Percentiles rank a stretch among this genome's conserved stretches.
These are phyloP conservation scores for Candida sojae DNA, from an alignment of 1,139 yeast species.

Conservation along the genomic window DNA sequence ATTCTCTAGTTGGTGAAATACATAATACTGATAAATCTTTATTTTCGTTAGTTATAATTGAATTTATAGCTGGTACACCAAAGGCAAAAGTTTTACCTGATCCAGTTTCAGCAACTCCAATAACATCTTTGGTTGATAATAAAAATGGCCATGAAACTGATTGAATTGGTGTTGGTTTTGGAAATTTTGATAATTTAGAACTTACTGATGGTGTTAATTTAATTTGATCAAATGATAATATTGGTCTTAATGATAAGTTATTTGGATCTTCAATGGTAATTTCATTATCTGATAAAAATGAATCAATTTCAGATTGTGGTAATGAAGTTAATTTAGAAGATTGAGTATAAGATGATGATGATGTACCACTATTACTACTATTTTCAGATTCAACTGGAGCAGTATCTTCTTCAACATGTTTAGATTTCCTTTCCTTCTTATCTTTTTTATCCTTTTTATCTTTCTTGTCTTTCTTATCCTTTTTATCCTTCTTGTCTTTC, in stretches of 20 bases:
- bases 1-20: constrained; percentile 95
- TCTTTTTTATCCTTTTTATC: constrained; percentile 44
- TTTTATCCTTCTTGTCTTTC: constrained; percentile 48
- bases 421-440: constrained; percentile 43
- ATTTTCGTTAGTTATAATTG: constrained; percentile 43
- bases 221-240: constrained; percentile 66
- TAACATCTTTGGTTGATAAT: constrained; percentile 77
- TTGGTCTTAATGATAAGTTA: constrained; percentile 59
- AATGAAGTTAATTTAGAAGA: constrained; percentile 28
- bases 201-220: constrained; percentile 57
- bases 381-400: constrained; percentile 17
- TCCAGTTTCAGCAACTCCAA: constrained; percentile 98
- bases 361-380: constrained; percentile 8
- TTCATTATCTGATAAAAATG: constrained; percentile 69
- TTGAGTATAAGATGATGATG: constrained; percentile 27
- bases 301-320: constrained; percentile 58
- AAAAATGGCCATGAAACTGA: constrained; percentile 97
- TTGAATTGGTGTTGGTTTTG: constrained; percentile 95
- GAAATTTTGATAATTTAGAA: constrained; percentile 63
- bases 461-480: constrained; percentile 42
- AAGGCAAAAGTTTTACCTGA: constrained; percentile 97
- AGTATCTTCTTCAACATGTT: constrained; percentile 48
- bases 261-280: constrained; percentile 78
- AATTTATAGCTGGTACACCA: constrained; percentile 95
- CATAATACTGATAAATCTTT: constrained; percentile 69